These are phyloP conservation scores for Stentor coeruleus DNA, from an alignment of 73 alveolate species.

Conservation along the genomic window DNA sequence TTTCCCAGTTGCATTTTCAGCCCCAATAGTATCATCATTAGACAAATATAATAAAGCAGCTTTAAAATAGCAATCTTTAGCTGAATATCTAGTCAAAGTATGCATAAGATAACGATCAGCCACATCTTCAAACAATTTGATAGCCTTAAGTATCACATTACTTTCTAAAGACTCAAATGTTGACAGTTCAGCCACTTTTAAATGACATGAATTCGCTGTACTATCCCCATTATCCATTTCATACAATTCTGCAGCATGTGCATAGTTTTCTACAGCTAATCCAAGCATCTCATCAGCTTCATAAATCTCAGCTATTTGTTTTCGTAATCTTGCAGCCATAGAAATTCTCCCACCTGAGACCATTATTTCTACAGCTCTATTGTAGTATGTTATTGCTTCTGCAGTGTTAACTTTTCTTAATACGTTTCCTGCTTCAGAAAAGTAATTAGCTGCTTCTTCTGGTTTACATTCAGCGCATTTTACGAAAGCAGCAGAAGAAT, in stretches of 20 bases:
- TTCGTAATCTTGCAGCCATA: constrained; percentile 66
- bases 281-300: constrained; percentile 65
- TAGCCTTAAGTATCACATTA: constrained; percentile 52
- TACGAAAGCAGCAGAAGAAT: constrained; percentile 49
- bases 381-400: constrained; percentile 40
- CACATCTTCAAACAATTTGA: constrained; percentile 66
- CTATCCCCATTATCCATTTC: constrained; percentile 63
- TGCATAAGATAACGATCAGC: constrained; percentile 62
- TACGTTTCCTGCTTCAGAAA: constrained; percentile 63
- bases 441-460: constrained; percentile 49
- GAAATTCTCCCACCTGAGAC: constrained; percentile 45
- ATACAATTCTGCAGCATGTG: constrained; percentile 69
- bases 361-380: constrained; percentile 53
- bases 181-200: constrained; percentile 71
- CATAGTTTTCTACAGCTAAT: constrained; percentile 62
- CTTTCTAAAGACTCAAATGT: constrained; percentile 53
- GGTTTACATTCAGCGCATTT: constrained; percentile 57
- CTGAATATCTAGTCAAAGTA: constrained; percentile 60
- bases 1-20: constrained; percentile 52
- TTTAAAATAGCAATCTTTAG: constrained; percentile 72
- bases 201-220: constrained; percentile 51
- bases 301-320: constrained; percentile 61
- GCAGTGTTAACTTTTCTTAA: constrained; percentile 43
- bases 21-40: constrained; percentile 74
- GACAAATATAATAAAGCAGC: constrained; percentile 59